phyloP scores from a whole-genome alignment of 2,329 filamentous ascomycete species.

The Balansia obtecta region DNA sequence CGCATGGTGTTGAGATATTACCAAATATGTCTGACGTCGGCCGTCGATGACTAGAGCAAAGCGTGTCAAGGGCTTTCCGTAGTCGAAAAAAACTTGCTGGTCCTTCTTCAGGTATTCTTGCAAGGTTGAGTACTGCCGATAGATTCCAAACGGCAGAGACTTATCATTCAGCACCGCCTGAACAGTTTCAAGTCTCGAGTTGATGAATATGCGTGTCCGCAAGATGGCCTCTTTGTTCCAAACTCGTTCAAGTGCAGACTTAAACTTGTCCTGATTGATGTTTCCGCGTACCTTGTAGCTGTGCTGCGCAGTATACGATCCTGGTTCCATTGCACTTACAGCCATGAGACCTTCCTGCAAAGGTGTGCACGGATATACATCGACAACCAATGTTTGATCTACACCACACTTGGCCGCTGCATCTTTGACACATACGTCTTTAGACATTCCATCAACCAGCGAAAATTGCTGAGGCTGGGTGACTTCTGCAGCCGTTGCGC shows the following conservation, averaged over 20 bases:
- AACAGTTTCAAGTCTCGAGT: not conserved
- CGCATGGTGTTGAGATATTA: not conserved
- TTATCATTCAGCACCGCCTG: not conserved
- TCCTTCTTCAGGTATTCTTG: not conserved
- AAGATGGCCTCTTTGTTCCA: not conserved
- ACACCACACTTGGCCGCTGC: not conserved
- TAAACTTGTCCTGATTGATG: not conserved
- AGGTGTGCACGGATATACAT: not conserved
- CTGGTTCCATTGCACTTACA: not conserved
- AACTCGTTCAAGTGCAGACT: not conserved
- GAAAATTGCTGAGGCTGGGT: not conserved
- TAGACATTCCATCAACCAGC: not conserved
- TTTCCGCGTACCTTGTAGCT: not conserved
- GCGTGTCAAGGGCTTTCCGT: not conserved
- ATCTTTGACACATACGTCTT: not conserved
- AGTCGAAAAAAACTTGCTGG: not conserved
- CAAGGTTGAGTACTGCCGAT: not conserved
- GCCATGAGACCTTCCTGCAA: not conserved
- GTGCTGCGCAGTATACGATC: not conserved
- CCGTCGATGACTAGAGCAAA: not conserved
- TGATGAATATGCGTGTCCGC: not conserved
- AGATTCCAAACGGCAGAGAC: not conserved
- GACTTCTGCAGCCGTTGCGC: not conserved
- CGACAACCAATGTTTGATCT: not conserved
- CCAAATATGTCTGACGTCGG: not conserved